Percentiles rank a stretch among this genome's conserved stretches.
Conservation (phyloP, 2,329 filamentous ascomycete genomes). For the Paecilomyces variotii region DNA sequence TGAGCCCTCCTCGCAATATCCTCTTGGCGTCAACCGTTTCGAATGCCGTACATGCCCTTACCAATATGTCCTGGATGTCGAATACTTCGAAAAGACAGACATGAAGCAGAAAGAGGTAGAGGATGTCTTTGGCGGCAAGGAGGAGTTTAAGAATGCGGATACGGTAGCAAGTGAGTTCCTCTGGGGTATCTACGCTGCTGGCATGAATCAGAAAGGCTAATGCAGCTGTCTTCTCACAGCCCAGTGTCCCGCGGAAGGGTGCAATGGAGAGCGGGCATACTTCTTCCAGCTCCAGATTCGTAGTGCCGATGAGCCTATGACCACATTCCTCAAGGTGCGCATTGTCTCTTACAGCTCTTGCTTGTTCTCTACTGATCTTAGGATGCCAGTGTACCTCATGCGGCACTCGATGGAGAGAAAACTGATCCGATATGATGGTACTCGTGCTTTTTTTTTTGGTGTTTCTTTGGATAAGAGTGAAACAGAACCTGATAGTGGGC, state of each 20-base stretch:
- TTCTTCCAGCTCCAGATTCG: slow-evolving; percentile 97
- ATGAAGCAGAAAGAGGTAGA: slow-evolving; percentile 84
- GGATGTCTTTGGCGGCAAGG: slow-evolving; percentile 80
- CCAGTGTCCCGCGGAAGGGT: slow-evolving; percentile 74
- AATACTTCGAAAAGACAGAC: slow-evolving; percentile 69
- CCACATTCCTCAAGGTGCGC: slow-evolving; percentile 79
- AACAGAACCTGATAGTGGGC: neutral
- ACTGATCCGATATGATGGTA: slow-evolving; percentile 20
- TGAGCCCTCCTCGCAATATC: slow-evolving; percentile 28
- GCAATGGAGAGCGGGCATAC: slow-evolving; percentile 75
- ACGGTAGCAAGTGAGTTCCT: slow-evolving; percentile 55
- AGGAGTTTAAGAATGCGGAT: slow-evolving; percentile 85
- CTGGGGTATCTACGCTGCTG: neutral
- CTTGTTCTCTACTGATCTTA: neutral
- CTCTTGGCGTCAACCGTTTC: slow-evolving; percentile 62
- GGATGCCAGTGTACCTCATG: slow-evolving; percentile 36
- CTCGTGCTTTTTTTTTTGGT: neutral
- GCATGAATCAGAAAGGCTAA: slow-evolving; percentile 5
- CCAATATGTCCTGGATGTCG: slow-evolving; percentile 70
- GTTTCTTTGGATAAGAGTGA: neutral
- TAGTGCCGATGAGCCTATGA: slow-evolving; percentile 98
- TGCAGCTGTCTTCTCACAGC: slow-evolving; percentile 37
- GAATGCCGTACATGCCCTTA: slow-evolving; percentile 95
- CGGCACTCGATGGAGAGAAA: slow-evolving; percentile 42
- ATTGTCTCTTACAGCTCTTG: slow-evolving; percentile 4